phyloP scores from a whole-genome alignment of 208 protist genomes.

The Trypanosoma mega region DNA sequence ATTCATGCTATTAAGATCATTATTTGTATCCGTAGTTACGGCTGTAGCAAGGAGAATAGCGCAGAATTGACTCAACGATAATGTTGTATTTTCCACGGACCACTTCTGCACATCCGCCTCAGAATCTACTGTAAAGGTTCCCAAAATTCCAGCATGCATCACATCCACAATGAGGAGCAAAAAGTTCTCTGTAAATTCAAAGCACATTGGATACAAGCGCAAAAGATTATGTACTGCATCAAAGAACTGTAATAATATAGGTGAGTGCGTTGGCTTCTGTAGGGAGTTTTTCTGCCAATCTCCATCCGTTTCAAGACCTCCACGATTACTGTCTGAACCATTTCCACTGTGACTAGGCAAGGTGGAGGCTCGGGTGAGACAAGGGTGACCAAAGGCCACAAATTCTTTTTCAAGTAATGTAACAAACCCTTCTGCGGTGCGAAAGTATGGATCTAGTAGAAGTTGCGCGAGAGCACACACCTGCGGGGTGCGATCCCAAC shows the following conservation, averaged over 20 bases:
- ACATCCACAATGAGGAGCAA: constrained; percentile 40
- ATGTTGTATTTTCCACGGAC: constrained; percentile 25
- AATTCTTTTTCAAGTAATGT: constrained; percentile 95
- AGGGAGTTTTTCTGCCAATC: background rate
- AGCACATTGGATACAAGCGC: constrained; percentile 69
- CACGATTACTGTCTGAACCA: background rate
- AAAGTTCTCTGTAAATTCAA: constrained; percentile 86
- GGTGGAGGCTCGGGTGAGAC: constrained; percentile 40
- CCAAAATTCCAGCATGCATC: constrained; percentile 39
- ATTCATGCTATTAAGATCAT: background rate
- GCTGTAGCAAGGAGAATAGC: constrained; percentile 48
- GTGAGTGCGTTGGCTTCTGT: constrained; percentile 21
- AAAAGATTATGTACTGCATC: constrained; percentile 87
- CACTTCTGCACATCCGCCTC: constrained; percentile 38
- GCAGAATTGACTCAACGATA: constrained; percentile 62
- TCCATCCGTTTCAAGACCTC: constrained; percentile 4
- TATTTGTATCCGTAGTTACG: background rate
- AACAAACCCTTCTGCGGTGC: constrained; percentile 75
- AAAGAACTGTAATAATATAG: constrained; percentile 93
- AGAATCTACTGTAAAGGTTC: constrained; percentile 58
- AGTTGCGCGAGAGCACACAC: constrained; percentile 82
- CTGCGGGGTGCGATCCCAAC: constrained; percentile 96
- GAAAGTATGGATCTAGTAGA: constrained; percentile 93
- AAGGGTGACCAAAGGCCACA: constrained; percentile 93
- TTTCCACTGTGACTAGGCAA: constrained; percentile 1